These are phyloP conservation scores for Botryosphaeria agaves DNA, from an alignment of 2,329 filamentous ascomycete species.

Conservation along the genomic window DNA sequence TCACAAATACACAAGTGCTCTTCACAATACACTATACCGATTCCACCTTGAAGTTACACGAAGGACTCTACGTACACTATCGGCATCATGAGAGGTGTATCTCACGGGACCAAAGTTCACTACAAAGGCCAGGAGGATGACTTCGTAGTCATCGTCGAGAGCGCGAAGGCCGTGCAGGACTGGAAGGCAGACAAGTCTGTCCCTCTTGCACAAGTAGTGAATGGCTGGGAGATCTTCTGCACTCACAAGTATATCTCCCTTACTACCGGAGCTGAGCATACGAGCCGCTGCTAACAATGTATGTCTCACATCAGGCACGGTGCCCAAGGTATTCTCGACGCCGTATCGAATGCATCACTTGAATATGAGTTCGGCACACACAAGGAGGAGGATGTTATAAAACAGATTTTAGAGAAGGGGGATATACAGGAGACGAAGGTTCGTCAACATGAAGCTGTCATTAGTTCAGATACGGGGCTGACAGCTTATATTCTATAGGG, in stretches of 20 bases:
- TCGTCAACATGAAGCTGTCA: constrained; percentile 4
- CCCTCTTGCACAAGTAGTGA: constrained; percentile 71
- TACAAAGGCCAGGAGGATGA: constrained; percentile 60
- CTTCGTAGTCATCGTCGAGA: constrained; percentile 50
- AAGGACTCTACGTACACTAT: too few relatives aligned
- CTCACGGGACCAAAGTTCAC: constrained; percentile 59
- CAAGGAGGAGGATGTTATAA: constrained; percentile 64
- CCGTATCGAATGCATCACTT: constrained; percentile 55
- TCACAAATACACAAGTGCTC: too few relatives aligned
- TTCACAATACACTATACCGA: too few relatives aligned
- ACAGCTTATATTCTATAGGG: neutral
- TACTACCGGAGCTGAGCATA: neutral
- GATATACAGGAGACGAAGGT: constrained; percentile 44
- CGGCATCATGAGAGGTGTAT: constrained; percentile 44
- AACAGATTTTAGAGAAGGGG: constrained; percentile 68
- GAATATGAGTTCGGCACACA: constrained; percentile 77
- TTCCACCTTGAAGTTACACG: too few relatives aligned
- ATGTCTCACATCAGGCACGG: too few relatives aligned
- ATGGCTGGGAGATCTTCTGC: constrained; percentile 73
- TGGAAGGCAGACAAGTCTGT: constrained; percentile 70
- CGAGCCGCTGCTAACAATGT: neutral
- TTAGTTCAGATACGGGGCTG: neutral
- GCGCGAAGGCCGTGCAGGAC: constrained; percentile 47
- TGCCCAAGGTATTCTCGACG: constrained; percentile 60
- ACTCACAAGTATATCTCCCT: constrained; percentile 59